Evolutionary conservation across 306 rosid species (phyloP), one percentile per base, ranked within the genome.

Genomic region (barrel medic (Medicago truncatula)): DNA sequence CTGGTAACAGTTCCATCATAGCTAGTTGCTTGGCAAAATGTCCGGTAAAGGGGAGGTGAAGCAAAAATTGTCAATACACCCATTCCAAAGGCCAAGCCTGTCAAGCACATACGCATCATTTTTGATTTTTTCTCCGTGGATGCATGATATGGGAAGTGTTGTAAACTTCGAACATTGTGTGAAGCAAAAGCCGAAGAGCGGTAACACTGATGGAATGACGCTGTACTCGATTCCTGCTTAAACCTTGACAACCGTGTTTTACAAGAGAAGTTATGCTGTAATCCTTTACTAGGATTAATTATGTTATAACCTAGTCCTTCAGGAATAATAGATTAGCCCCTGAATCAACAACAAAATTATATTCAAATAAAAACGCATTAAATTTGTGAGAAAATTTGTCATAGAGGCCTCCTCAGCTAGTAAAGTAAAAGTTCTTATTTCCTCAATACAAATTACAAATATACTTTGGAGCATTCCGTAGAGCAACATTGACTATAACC

Each of bases 11-110:
- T 95, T 83, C 99, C 99, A 76, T 97, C 99, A 74, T 95, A 92
- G 57, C 99, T 97, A 36, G 97, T 92, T 80, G 89, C 99, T 86
- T 92, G 99, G 84, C 99, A 95, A 82, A 92, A 95, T 75, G 96
- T 95, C 78, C 97, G 82, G 73, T 95, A 95, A 13, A 95, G 85
- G 60, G 99, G 97, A 78, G 90, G 97, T 62, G 97, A 93, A 43
- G 99, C 99, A 77, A 92, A 92, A 76, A 23, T 23, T 3, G 87
- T 86, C 80, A 85, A 4, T 61, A 97, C 99, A 72, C 90, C 97
- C 99, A 92, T 92, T 49, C 80, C 89, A 85, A 95, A 88, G 64
- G 82, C 92, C 90, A 95, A 77, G 54, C 90, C 91, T 1, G 82
- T 86, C 70, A 96, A 90, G 83, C 84, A 92, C 40, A 84, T 34